phyloP scores from a whole-genome alignment of 2,329 filamentous ascomycete genomes.

The Paecilomyces dactylethromorphus region DNA sequence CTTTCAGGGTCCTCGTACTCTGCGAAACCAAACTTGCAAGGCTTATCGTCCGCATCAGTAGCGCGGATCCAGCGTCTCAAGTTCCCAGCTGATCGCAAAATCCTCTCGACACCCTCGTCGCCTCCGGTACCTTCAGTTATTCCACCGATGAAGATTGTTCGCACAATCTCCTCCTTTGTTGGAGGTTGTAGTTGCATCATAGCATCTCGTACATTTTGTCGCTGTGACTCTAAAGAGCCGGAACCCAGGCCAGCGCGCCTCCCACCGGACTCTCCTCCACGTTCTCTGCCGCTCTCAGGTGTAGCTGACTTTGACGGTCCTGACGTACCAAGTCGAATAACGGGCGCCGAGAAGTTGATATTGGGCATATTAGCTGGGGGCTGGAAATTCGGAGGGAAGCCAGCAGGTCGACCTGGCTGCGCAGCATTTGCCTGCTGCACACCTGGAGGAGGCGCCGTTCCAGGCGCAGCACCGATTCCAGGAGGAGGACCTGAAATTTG shows the following conservation, averaged over 20 bases:
- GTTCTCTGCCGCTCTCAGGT: conserved; percentile 39
- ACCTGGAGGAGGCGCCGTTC: conserved; percentile 70
- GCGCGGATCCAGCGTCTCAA: conserved; percentile 80
- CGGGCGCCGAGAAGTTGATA: conserved; percentile 96
- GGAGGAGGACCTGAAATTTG: conserved; percentile 59
- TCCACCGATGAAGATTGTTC: conserved; percentile 83
- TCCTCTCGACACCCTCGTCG: conserved; percentile 70
- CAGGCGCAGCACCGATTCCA: conserved; percentile 68
- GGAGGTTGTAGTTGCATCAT: conserved; percentile 71
- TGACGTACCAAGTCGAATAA: conserved; percentile 84
- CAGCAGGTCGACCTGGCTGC: conserved; percentile 72
- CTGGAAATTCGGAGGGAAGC: conserved; percentile 77
- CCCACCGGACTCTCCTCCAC: conserved; percentile 36
- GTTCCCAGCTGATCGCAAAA: conserved; percentile 70
- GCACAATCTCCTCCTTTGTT: conserved; percentile 81
- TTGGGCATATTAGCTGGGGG: conserved; percentile 87
- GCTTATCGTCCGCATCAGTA: conserved; percentile 71
- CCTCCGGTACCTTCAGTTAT: conserved; percentile 72
- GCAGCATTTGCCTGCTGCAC: conserved; percentile 67
- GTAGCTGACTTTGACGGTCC: conserved; percentile 55
- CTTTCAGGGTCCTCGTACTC: conserved; percentile 91
- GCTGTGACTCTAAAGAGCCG: conserved; percentile 57
- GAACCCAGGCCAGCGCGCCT: conserved; percentile 55
- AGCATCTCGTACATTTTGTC: conserved; percentile 60
- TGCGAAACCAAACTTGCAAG: conserved; percentile 86